Conservation (phyloP, 2,329 filamentous ascomycete genomes). For the Ilyonectria mors-panacis region DNA sequence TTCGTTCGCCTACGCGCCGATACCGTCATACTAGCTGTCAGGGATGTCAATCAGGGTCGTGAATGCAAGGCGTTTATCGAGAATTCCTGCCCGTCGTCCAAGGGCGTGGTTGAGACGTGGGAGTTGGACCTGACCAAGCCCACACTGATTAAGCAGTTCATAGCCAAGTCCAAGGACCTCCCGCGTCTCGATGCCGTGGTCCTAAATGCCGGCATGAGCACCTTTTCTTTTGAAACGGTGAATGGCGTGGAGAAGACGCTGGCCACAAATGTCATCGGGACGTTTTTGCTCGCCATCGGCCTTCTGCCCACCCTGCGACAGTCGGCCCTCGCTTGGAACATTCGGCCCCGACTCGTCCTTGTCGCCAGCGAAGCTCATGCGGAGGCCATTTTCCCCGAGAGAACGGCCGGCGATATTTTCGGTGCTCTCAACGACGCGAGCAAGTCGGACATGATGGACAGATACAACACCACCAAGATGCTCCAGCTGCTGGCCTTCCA, state of each 20-base stretch:
- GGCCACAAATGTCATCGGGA: constrained; percentile 26
- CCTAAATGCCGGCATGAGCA: constrained; percentile 15
- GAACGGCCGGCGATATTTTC: constrained; percentile 14
- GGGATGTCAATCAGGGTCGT: constrained; percentile 1
- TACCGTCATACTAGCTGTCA: constrained; percentile 1
- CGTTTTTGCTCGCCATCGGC: constrained; percentile 25
- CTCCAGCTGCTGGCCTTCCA: constrained; percentile 18
- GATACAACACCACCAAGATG: constrained; percentile 21
- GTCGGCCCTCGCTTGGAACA: constrained; percentile 5
- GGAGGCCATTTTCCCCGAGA: constrained; percentile 10
- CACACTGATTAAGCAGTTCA: constrained; percentile 2
- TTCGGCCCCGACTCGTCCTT: constrained; percentile 1
- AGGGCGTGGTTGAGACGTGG: constrained; percentile 3
- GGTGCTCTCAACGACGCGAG: constrained; percentile 8
- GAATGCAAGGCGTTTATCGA: neutral
- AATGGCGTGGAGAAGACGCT: constrained; percentile 24
- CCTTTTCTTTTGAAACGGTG: constrained; percentile 14
- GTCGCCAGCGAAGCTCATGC: constrained; percentile 6
- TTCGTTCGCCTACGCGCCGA: neutral
- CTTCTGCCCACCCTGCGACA: constrained; percentile 19
- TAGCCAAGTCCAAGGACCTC: constrained; percentile 4
- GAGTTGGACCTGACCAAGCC: constrained; percentile 7
- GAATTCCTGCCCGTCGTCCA: constrained; percentile 1
- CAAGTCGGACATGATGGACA: constrained; percentile 6
- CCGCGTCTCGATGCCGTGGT: constrained; percentile 1